Evolutionary conservation across 176 grass and related monocot species (phyloP).

Genomic region (Puccinellia tenuiflora): DNA sequence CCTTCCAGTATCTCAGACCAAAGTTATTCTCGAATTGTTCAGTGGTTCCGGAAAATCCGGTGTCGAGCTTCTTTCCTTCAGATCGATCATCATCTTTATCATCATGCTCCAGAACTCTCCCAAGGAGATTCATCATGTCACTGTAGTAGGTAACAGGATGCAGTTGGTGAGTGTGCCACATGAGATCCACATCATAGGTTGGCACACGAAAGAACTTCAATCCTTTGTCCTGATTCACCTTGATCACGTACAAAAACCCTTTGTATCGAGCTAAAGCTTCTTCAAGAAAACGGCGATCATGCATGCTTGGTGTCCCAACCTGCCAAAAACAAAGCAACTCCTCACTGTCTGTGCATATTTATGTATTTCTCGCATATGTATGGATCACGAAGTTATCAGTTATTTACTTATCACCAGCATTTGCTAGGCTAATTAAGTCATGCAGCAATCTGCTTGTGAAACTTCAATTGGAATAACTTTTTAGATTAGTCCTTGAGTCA

Average conservation of each 20-base stretch:
- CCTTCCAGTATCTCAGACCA: conserved; percentile 84
- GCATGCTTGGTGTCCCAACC: conserved; percentile 60
- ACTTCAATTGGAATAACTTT: not conserved
- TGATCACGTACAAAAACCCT: conserved; percentile 84
- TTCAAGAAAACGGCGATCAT: conserved; percentile 52
- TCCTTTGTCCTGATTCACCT: conserved; percentile 69
- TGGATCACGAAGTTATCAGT: not conserved
- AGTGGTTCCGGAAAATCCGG: conserved; percentile 59
- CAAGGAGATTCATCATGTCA: conserved; percentile 74
- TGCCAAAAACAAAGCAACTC: conserved; percentile 26
- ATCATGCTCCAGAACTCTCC: conserved; percentile 89
- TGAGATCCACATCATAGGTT: conserved; percentile 84
- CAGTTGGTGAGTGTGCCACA: conserved; percentile 91
- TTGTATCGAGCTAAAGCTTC: conserved; percentile 90
- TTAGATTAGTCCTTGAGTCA: not conserved
- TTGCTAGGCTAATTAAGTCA: not conserved
- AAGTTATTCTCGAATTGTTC: conserved; percentile 73
- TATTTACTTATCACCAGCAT: not conserved
- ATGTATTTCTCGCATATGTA: not conserved
- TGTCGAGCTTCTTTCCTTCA: conserved; percentile 85
- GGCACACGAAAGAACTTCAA: conserved; percentile 70
- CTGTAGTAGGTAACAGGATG: conserved; percentile 65
- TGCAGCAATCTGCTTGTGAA: not conserved
- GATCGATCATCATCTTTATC: conserved; percentile 78
- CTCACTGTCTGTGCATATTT: not conserved